Evolutionary conservation across 2,329 filamentous ascomycete species (phyloP), one percentile per base, ranked within the genome.

Genomic region (Aspergillus proliferans): DNA sequence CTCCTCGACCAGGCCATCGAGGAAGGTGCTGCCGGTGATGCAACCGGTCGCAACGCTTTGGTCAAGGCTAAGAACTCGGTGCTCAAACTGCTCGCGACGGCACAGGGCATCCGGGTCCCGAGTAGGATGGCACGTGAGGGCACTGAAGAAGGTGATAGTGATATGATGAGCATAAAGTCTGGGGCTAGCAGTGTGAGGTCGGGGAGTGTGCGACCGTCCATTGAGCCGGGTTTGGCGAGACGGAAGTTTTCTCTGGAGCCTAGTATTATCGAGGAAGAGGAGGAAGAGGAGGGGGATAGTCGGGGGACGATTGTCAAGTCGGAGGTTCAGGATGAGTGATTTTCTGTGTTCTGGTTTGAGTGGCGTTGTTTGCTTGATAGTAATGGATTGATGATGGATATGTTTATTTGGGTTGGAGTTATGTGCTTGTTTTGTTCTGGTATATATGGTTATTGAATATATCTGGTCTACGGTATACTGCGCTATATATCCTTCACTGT

Each of bases 1-100:
- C 57, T 84, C 2, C 73, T 85, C 9, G 71, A 78, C 47, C 80
- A 83, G 56, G 72, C 79, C 12, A 72, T 83, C 49, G 72, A 76
- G 49, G 74, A 72, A 39, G 69, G 67, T 14, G 54, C 71, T 19
- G 70, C 68, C 3, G 57, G 60, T 8, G 71, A 71, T 43, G 72
- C 73, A 2, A 68, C 71, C 18, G 67, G 72, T 36, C 64, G 71
- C 40, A 74, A 75, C 50, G 66, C 72, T 6, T 58, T 76, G 12
- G 71, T 72, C 45, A 75, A 75, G 56, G 68, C 68, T 30, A 75
- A 73, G 60, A 74, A 73, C 45, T 55, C 67, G 2, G 60, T 71
- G 8, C 58, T 73, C 18, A 73, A 73, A 55, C 61, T 73, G 18
- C 54, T 73, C 15, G 65, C 69, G 22, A 60, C 80, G 79, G 12